These are phyloP conservation scores for Phytophthora rubi DNA, from an alignment of 352 stramenopile species.

Conservation along the genomic window DNA sequence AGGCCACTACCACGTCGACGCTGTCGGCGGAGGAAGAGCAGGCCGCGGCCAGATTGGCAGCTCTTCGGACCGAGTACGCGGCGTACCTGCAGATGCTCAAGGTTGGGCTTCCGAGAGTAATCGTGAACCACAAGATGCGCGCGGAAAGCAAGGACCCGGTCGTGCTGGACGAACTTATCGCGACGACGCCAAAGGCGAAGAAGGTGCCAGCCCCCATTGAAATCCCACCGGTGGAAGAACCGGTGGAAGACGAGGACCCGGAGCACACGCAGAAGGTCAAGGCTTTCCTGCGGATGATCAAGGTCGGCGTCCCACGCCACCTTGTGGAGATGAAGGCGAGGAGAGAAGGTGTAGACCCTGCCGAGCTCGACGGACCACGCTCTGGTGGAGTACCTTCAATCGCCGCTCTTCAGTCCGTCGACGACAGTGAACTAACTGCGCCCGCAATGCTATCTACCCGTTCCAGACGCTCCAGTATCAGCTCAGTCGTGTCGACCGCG, in stretches of 20 bases:
- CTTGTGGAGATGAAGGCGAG: slow-evolving; percentile 73
- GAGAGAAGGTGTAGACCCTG: slow-evolving; percentile 54
- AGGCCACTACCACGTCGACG: slow-evolving; percentile 2
- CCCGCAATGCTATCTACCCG: slow-evolving; percentile 23
- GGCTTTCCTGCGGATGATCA: slow-evolving; percentile 74
- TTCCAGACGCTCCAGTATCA: slow-evolving; percentile 47
- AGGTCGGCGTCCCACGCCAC: slow-evolving; percentile 62
- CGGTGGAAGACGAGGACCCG: slow-evolving; percentile 39
- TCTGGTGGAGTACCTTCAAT: not conserved
- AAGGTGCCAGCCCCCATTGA: slow-evolving; percentile 43
- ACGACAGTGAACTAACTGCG: slow-evolving; percentile 32
- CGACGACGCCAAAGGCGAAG: slow-evolving; percentile 33
- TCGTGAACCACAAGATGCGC: slow-evolving; percentile 81
- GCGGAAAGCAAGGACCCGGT: slow-evolving; percentile 59
- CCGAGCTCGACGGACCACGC: slow-evolving; percentile 41
- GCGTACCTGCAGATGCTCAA: slow-evolving; percentile 86
- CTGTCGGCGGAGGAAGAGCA: slow-evolving; percentile 16
- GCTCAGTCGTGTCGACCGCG: slow-evolving; percentile 38
- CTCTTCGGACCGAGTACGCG: slow-evolving; percentile 35
- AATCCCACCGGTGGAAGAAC: slow-evolving; percentile 33
- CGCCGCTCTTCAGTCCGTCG: slow-evolving; percentile 31
- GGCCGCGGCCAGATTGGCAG: slow-evolving; percentile 17
- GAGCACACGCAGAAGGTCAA: slow-evolving; percentile 56
- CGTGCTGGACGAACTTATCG: slow-evolving; percentile 62
- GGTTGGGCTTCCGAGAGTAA: slow-evolving; percentile 64